Percentiles rank a stretch among this genome's conserved stretches.
Conservation (phyloP, 257 asterid species). For the Avicennia marina region DNA sequence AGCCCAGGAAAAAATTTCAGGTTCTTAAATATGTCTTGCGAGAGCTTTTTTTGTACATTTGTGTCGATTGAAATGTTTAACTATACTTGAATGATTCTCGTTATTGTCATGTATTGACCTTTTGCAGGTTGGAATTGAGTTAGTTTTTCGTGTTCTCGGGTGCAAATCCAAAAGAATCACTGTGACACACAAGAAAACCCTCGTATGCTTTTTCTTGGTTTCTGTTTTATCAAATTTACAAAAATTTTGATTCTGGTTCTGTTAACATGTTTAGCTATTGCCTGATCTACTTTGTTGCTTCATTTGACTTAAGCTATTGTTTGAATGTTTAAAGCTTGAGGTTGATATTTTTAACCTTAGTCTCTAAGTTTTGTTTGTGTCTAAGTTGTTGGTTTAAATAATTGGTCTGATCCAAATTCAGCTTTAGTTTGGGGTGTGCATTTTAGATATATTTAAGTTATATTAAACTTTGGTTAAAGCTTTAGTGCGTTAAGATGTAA, state of each 20-base stretch:
- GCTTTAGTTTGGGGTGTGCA: not conserved
- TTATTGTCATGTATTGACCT: slow-evolving; percentile 13
- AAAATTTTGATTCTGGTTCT: too few species aligned
- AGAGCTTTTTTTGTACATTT: slow-evolving; percentile 16
- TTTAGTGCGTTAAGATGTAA: too few species aligned
- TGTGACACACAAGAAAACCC: slow-evolving; percentile 93
- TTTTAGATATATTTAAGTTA: not conserved
- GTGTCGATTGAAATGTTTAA: slow-evolving; percentile 1
- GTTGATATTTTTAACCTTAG: too few species aligned
- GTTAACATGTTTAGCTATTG: too few species aligned
- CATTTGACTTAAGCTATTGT: too few species aligned
- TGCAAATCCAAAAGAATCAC: slow-evolving; percentile 98
- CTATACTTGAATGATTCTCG: not conserved
- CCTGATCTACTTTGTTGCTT: too few species aligned
- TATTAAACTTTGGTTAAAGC: not conserved
- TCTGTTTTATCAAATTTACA: not conserved
- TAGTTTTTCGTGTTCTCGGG: slow-evolving; percentile 88
- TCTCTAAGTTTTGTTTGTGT: not conserved
- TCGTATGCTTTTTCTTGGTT: slow-evolving; percentile 49
- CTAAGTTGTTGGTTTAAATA: not conserved
- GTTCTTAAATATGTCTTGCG: slow-evolving; percentile 35
- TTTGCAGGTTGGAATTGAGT: slow-evolving; percentile 79
- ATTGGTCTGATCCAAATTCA: not conserved
- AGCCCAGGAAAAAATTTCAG: slow-evolving; percentile 96
- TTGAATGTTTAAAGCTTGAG: too few species aligned